A percentile compares a stretch with the other conserved stretches of the same genome.
Evolutionary conservation across 2,329 filamentous ascomycete species (phyloP).

Genomic region (Aspergillus awamori): DNA sequence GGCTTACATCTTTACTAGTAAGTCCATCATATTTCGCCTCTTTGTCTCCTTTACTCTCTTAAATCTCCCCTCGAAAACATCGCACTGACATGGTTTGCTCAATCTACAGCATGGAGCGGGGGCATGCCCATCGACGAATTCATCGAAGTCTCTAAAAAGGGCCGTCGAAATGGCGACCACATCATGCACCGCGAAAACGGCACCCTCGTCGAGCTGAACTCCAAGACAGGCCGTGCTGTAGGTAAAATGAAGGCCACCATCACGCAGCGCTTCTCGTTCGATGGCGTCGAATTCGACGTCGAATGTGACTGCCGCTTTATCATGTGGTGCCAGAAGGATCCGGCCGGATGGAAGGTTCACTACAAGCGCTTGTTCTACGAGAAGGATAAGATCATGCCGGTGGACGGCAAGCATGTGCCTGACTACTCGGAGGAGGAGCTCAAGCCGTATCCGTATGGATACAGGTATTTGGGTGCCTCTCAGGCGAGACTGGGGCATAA

Average conservation of each 20-base stretch:
- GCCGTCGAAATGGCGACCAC: conserved; percentile 7
- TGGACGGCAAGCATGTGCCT: conserved; percentile 6
- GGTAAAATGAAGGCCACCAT: conserved; percentile 11
- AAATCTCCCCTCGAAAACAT: background rate
- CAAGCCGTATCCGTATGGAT: conserved; percentile 8
- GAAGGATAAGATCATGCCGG: conserved; percentile 10
- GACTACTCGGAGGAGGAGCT: conserved; percentile 3
- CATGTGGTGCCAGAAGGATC: conserved; percentile 10
- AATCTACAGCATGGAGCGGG: background rate
- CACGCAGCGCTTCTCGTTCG: conserved; percentile 1
- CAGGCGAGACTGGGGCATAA: conserved; percentile 4
- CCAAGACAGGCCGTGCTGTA: conserved; percentile 1
- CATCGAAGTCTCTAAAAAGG: conserved; percentile 8
- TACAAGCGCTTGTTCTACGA: conserved; percentile 10
- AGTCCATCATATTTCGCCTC: background rate
- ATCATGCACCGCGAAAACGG: conserved; percentile 11
- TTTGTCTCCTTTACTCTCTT: background rate
- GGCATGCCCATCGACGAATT: conserved; percentile 10
- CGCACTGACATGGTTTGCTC: background rate
- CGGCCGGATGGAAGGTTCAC: conserved; percentile 5
- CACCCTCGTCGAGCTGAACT: conserved; percentile 5
- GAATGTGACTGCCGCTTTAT: conserved; percentile 11
- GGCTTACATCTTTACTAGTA: conserved; percentile 8
- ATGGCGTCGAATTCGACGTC: conserved; percentile 2
- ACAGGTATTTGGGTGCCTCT: conserved; percentile 5